phyloP scores from a whole-genome alignment of 2,329 filamentous ascomycete genomes.

The Penicillium sp. region DNA sequence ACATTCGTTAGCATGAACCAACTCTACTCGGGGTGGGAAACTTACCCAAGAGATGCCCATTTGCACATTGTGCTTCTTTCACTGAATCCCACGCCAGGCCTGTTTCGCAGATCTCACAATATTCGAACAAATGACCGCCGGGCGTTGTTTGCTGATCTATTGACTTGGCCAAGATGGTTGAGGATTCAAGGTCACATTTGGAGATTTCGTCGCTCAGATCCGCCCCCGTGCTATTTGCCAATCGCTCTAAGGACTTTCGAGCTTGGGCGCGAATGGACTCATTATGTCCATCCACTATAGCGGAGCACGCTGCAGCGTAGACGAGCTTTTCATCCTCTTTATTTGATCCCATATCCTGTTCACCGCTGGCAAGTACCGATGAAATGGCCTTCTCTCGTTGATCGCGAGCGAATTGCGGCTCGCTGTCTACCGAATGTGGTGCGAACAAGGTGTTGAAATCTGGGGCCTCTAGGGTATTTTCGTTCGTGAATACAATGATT shows the following conservation, averaged over 20 bases:
- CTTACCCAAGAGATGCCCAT: constrained; percentile 55
- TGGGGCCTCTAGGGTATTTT: constrained; percentile 12
- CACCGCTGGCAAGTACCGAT: constrained; percentile 28
- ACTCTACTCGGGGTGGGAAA: neutral
- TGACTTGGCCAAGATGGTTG: constrained; percentile 25
- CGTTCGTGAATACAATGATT: constrained; percentile 37
- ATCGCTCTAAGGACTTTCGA: constrained; percentile 25
- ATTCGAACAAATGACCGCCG: constrained; percentile 41
- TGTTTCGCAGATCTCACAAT: constrained; percentile 54
- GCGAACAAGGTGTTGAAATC: neutral
- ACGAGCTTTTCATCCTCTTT: constrained; percentile 30
- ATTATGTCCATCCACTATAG: constrained; percentile 30
- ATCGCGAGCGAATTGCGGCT: constrained; percentile 12
- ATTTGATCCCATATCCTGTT: constrained; percentile 14
- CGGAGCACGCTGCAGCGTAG: constrained; percentile 39
- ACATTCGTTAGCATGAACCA: constrained; percentile 8
- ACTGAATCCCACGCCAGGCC: constrained; percentile 51
- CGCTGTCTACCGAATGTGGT: neutral
- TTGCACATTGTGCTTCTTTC: constrained; percentile 48
- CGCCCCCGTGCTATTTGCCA: constrained; percentile 27
- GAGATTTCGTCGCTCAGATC: constrained; percentile 35
- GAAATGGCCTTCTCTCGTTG: constrained; percentile 26
- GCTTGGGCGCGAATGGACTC: constrained; percentile 25
- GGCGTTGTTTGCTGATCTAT: constrained; percentile 20
- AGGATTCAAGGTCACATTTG: constrained; percentile 20